A percentile compares a stretch with the other conserved stretches of the same genome.
These are phyloP conservation scores for Microthlaspi erraticum DNA, from an alignment of 345 rosid species.

Conservation along the genomic window DNA sequence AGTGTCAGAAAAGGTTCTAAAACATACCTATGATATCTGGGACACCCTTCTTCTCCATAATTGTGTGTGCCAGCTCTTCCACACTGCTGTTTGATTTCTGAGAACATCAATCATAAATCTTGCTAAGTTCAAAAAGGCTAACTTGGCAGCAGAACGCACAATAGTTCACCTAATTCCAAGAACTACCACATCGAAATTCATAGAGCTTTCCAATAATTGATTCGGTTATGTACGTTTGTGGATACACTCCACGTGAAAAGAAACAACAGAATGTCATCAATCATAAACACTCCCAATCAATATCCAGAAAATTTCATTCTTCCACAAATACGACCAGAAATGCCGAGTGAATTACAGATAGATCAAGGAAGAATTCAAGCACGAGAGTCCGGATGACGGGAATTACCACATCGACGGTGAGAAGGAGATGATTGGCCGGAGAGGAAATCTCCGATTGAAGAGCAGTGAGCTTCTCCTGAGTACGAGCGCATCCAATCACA, in stretches of 20 bases:
- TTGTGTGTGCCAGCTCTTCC: constrained; percentile 69
- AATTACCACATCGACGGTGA: constrained; percentile 75
- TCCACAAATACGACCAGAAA: neutral
- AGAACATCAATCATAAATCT: constrained; percentile 25
- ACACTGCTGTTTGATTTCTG: constrained; percentile 77
- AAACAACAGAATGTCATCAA: neutral
- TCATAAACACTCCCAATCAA: neutral
- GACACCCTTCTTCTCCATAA: constrained; percentile 81
- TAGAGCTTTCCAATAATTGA: too few species aligned
- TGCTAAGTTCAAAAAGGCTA: neutral
- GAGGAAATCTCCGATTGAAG: constrained; percentile 67
- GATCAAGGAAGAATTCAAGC: neutral
- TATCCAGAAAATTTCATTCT: constrained; percentile 8
- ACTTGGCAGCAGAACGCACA: neutral
- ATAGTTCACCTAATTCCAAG: neutral
- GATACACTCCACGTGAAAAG: neutral
- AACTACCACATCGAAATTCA: too few species aligned
- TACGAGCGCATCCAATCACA: constrained; percentile 88
- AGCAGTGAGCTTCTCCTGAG: constrained; percentile 71
- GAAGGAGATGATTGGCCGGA: constrained; percentile 68
- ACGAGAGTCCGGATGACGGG: neutral
- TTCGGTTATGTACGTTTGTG: too few species aligned
- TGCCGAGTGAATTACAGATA: neutral
- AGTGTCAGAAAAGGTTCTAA: neutral
- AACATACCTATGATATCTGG: constrained; percentile 84